Conservation (phyloP, 1,139 yeast genomes). For the Meyerozyma carpophila region DNA sequence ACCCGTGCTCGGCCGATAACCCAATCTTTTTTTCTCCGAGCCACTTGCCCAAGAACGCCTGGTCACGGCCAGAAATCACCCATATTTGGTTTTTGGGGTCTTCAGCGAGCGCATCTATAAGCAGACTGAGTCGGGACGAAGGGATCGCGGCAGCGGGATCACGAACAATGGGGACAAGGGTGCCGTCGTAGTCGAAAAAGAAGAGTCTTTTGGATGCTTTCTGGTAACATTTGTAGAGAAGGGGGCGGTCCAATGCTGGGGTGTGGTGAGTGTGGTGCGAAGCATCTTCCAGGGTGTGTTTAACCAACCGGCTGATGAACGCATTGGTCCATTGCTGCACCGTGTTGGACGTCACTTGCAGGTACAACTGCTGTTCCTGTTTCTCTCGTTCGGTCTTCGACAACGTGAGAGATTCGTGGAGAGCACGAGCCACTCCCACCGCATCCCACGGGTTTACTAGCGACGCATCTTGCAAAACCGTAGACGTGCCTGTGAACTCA, state of each 20-base stretch:
- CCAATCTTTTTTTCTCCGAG: conserved; percentile 72
- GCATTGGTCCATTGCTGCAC: conserved; percentile 77
- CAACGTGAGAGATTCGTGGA: conserved; percentile 62
- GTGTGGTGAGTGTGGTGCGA: conserved; percentile 55
- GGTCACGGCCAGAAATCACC: conserved; percentile 97
- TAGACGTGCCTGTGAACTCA: conserved; percentile 91
- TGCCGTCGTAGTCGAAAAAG: conserved; percentile 94
- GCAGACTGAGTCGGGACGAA: conserved; percentile 59
- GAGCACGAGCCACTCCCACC: conserved; percentile 84
- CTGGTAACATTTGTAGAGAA: conserved; percentile 54
- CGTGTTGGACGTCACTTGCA: conserved; percentile 64
- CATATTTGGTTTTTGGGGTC: conserved; percentile 88
- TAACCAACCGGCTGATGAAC: conserved; percentile 52
- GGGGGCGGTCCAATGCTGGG: conserved; percentile 78
- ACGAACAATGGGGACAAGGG: conserved; percentile 88
- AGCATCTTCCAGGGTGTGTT: conserved; percentile 33
- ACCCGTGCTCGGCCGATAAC: conserved; percentile 95
- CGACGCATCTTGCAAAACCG: conserved; percentile 71
- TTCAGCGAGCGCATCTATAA: conserved; percentile 53
- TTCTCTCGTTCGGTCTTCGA: conserved; percentile 31
- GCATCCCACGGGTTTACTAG: conserved; percentile 97
- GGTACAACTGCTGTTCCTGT: conserved; percentile 51
- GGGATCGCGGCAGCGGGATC: conserved; percentile 99
- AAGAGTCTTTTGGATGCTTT: conserved; percentile 67
- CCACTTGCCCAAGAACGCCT: conserved; percentile 84